Base-by-base conservation (phyloP, 2,329 filamentous ascomycete species). In the Paraphoma sp. region DNA sequence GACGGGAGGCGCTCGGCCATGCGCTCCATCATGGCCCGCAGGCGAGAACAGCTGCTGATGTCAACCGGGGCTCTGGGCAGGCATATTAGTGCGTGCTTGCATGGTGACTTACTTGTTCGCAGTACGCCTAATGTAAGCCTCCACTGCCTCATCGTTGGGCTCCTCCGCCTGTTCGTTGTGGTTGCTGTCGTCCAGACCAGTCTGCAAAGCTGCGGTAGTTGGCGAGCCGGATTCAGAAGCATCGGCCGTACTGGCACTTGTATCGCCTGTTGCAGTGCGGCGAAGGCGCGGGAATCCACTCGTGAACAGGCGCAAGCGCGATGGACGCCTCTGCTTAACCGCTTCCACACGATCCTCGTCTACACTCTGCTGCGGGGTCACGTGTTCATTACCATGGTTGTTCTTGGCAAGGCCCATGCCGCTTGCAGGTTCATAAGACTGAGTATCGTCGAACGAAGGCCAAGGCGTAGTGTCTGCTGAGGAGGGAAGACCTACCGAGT, bases 261-360 rank as follows among this genome's bases (percentile, higher is more conserved):
- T 54, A 7, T 67, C 65, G 48, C 58, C 62, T 1, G 62, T 68
- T 8, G 59, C 55, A n/a, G 59, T 53, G 11, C 69, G 66, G 9
- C 64, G 67, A 29, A 68, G 38, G 31, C 64, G 63, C 14, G 67
- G 56, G 18, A 70, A 43, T 11, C 66, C 54, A 14, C 50, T 62
- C 3, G 64, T 63, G 23, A 71, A 61, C 1, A 63, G 49, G 9
- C 65, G 64, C 40, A 68, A 38, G 8, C 60, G 59, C 23, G 67
- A 71, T 14, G 60, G 44, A 11, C 62, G 63, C n/a, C 66, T 62
- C 17, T 6, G 36, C 38, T 23, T 23, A 23, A 5, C 23, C 23
- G 23, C 23, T 23, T 23, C 3, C 3, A 23, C 23, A 23, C 23
- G 23, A 23, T 5, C 23, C 14, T 56, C 54, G 18, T 60, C 51